A percentile compares a stretch with the other conserved stretches of the same genome.
Conservation (phyloP, 2,329 filamentous ascomycete species). For the Fusarium bactridioides region DNA sequence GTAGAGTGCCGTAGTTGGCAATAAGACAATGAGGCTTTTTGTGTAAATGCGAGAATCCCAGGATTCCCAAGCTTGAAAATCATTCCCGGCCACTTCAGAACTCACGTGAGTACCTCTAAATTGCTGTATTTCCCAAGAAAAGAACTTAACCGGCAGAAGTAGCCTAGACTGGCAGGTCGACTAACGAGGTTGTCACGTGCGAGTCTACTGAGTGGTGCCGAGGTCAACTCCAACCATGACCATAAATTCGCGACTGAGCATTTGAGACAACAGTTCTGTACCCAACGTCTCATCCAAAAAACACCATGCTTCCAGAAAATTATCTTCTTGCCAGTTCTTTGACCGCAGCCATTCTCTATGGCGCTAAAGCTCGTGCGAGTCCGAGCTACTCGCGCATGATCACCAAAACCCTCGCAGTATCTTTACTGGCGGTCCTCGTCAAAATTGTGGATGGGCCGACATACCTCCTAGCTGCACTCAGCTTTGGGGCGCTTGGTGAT, state of each 20-base stretch:
- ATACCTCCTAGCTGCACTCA: not conserved
- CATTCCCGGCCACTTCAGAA: accelerated
- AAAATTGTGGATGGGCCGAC: not conserved
- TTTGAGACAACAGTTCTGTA: accelerated
- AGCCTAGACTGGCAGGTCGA: not conserved
- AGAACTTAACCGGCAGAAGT: not conserved
- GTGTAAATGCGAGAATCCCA: not conserved
- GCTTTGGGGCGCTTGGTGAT: not conserved
- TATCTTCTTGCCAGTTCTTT: not conserved
- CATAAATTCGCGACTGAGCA: not conserved
- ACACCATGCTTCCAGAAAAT: not conserved
- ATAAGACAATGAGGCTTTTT: not conserved
- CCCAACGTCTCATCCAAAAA: accelerated
- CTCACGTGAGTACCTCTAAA: accelerated
- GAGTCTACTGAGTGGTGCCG: not conserved
- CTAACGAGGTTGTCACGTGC: not conserved
- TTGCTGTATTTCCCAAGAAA: not conserved
- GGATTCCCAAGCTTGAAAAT: accelerated
- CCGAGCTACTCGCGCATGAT: not conserved
- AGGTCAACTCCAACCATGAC: not conserved
- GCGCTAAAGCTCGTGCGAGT: not conserved
- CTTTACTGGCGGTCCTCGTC: not conserved
- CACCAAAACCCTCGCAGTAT: not conserved
- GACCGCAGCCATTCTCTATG: not conserved
- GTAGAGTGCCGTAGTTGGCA: not conserved